phyloP scores from a whole-genome alignment of 768 basidiomycete species.

The Mycena chlorophos region DNA sequence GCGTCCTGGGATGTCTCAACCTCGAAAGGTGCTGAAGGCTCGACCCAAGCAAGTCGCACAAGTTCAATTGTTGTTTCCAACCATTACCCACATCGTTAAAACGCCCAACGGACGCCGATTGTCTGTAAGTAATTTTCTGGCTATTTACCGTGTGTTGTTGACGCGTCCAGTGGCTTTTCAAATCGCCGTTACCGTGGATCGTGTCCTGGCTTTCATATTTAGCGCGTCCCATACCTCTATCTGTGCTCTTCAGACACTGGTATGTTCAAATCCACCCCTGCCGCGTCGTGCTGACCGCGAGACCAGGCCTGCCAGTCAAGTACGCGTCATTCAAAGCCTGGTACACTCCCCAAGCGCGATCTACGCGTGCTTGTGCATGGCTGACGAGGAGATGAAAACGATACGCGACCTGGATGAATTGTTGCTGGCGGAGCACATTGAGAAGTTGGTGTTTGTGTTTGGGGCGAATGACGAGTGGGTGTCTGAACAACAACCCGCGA shows the following conservation, averaged over 20 bases:
- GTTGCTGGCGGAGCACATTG: constrained; percentile 41
- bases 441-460: constrained; percentile 54
- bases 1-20: background rate
- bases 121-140: constrained; percentile 44
- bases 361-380: constrained; percentile 58
- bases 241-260: constrained; percentile 48
- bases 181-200: constrained; percentile 43
- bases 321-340: constrained; percentile 47
- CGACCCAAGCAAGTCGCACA: constrained; percentile 39
- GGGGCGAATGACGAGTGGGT: constrained; percentile 71
- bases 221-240: constrained; percentile 45
- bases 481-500: constrained; percentile 48
- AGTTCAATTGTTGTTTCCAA: constrained; percentile 69
- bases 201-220: constrained; percentile 47
- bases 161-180: constrained; percentile 46
- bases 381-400: constrained; percentile 64
- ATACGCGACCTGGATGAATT: constrained; percentile 54
- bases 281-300: background rate
- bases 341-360: constrained; percentile 54
- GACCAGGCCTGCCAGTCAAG: constrained; percentile 42
- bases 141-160: background rate
- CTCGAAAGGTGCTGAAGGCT: constrained; percentile 50
- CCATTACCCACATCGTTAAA: constrained; percentile 58
- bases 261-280: background rate
- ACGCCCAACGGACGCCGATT: constrained; percentile 66